Conservation (phyloP, 495 filamentous ascomycete species). For the Penicillium nucicola region DNA sequence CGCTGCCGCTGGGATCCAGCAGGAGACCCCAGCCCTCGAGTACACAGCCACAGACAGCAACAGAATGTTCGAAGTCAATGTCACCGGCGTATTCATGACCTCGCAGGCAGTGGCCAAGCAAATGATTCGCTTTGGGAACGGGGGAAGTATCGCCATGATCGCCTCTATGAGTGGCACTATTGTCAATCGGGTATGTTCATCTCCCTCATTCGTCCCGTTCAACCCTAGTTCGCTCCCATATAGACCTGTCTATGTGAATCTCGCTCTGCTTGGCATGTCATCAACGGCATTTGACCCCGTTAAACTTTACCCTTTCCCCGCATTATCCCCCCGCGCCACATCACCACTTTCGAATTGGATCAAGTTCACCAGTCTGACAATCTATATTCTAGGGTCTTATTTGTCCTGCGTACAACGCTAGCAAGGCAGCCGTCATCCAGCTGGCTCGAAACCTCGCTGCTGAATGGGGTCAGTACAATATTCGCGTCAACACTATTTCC, state of each 20-base stretch:
- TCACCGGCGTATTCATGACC: constrained; percentile 75
- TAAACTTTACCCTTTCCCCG: not conserved
- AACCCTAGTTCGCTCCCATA: not conserved
- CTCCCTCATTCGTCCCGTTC: not conserved
- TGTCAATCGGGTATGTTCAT: constrained; percentile 56
- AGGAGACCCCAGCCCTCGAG: constrained; percentile 66
- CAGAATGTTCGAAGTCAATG: constrained; percentile 71
- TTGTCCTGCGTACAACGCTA: constrained; percentile 84
- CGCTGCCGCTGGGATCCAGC: constrained; percentile 74
- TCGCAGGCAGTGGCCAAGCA: constrained; percentile 67
- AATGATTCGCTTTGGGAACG: constrained; percentile 70
- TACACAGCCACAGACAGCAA: constrained; percentile 65
- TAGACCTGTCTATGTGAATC: not conserved
- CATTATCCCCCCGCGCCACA: not conserved
- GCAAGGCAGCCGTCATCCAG: constrained; percentile 84
- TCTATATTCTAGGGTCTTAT: constrained; percentile 54
- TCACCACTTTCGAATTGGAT: not conserved
- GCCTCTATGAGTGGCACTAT: constrained; percentile 72
- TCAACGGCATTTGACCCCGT: not conserved
- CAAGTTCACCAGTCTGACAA: not conserved
- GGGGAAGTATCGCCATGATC: constrained; percentile 70
- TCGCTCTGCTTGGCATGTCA: not conserved
- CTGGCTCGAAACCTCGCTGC: constrained; percentile 79
- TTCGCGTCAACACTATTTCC: constrained; percentile 93
- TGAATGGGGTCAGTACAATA: constrained; percentile 83